Conservation (phyloP, 169 alveolate species). For the Plasmodium vivax region DNA sequence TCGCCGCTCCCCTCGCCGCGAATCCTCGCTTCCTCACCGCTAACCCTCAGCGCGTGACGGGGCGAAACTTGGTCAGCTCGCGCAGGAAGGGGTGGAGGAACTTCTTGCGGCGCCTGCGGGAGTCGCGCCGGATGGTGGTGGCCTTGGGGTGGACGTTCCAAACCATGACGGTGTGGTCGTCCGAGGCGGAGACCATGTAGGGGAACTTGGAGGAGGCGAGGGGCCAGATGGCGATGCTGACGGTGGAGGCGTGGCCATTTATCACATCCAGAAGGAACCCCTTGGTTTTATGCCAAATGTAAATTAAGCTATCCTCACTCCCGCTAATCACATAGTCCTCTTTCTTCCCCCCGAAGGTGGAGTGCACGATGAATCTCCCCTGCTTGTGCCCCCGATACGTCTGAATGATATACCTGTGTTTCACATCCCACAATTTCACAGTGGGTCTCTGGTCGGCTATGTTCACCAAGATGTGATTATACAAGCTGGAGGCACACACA, state of each 20-base stretch:
- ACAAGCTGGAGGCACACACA: constrained; percentile 75
- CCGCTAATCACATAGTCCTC: constrained; percentile 89
- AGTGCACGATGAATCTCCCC: constrained; percentile 86
- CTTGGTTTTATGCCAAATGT: constrained; percentile 88
- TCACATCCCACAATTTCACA: constrained; percentile 85
- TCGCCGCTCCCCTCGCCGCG: no score
- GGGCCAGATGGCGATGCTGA: constrained; percentile 89
- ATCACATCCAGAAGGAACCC: constrained; percentile 85
- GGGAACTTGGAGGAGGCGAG: constrained; percentile 53
- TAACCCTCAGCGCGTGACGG: not conserved
- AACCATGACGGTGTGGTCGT: constrained; percentile 81
- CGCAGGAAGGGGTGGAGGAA: constrained; percentile 45
- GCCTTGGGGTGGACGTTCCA: constrained; percentile 77
- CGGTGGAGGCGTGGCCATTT: constrained; percentile 88
- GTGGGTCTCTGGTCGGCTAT: constrained; percentile 83
- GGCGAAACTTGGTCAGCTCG: constrained; percentile 21
- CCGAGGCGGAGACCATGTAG: constrained; percentile 82
- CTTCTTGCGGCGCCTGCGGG: constrained; percentile 12
- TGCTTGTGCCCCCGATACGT: constrained; percentile 89
- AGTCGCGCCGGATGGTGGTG: not conserved
- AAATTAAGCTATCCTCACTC: constrained; percentile 90
- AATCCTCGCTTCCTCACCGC: no score
- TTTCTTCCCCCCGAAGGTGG: constrained; percentile 88
- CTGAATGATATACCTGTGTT: constrained; percentile 81
- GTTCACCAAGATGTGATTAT: constrained; percentile 83